Evolutionary conservation across 225 moss, liverwort and hornwort genomes (phyloP).

Genomic region (Bryum argenteum): DNA sequence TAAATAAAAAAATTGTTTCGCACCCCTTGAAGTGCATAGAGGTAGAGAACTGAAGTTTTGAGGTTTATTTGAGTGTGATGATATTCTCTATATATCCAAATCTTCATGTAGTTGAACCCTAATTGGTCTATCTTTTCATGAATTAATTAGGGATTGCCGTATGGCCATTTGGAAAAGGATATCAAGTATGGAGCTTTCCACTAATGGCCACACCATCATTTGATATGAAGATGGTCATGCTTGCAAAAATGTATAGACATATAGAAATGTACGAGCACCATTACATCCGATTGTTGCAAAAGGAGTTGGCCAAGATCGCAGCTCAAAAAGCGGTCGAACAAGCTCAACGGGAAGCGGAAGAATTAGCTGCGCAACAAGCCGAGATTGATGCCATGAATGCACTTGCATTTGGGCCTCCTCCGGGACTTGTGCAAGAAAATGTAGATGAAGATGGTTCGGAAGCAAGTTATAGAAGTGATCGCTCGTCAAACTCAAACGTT

Average conservation of each 20-base stretch:
- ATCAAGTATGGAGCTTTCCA: constrained; percentile 70
- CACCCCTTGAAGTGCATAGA: no score
- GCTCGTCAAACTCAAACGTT: constrained; percentile 23
- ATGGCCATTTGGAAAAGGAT: constrained; percentile 71
- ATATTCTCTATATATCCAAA: no score
- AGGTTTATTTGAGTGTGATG: no score
- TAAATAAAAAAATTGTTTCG: no score
- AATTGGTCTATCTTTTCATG: no score
- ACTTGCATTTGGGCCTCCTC: constrained; percentile 24
- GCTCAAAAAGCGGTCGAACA: constrained; percentile 42
- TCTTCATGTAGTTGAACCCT: no score
- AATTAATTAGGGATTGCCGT: constrained; percentile 44
- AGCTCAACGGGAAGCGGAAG: constrained; percentile 52
- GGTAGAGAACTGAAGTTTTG: no score
- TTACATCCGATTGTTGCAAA: constrained; percentile 57
- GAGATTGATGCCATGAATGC: constrained; percentile 36
- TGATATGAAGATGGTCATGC: constrained; percentile 30
- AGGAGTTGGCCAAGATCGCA: constrained; percentile 40
- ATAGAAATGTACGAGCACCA: constrained; percentile 80
- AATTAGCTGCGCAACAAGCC: constrained; percentile 28
- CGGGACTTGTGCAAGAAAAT: background rate
- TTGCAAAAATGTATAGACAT: constrained; percentile 64
- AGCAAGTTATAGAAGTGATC: constrained; percentile 36
- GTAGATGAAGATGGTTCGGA: constrained; percentile 16
- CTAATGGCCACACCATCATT: constrained; percentile 35